Evolutionary conservation across 208 protist species (phyloP).

Genomic region (Acanthamoeba sp.): DNA sequence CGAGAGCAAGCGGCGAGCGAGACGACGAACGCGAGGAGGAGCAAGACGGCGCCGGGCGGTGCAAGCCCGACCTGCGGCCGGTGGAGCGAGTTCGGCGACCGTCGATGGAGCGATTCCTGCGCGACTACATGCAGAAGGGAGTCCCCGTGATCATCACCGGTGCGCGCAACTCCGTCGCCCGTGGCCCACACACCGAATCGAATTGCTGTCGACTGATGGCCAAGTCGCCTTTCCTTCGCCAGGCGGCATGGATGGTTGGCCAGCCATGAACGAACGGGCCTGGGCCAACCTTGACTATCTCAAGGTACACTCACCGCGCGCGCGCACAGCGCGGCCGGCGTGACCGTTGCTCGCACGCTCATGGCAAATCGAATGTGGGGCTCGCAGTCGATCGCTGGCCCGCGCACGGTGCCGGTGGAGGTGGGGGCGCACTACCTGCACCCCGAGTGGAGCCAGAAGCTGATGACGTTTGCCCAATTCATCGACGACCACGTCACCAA

Average conservation of each 20-base stretch:
- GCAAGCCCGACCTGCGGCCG: background rate
- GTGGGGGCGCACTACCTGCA: slow-evolving; percentile 63
- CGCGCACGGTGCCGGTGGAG: slow-evolving; percentile 63
- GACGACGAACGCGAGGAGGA: background rate
- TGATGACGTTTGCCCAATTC: slow-evolving; percentile 67
- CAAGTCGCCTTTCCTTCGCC: background rate
- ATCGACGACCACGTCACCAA: slow-evolving; percentile 34
- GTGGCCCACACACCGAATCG: background rate
- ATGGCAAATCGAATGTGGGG: background rate
- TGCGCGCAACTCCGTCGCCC: background rate
- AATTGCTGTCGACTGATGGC: background rate
- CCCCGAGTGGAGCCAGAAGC: slow-evolving; percentile 52
- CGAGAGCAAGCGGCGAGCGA: background rate
- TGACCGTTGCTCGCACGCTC: background rate
- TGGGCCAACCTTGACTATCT: slow-evolving; percentile 68
- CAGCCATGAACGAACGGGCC: slow-evolving; percentile 41
- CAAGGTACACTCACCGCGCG: slow-evolving; percentile 1
- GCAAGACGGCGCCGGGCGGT: background rate
- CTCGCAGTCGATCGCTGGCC: slow-evolving; percentile 12
- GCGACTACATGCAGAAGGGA: slow-evolving; percentile 32
- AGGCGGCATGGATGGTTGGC: slow-evolving; percentile 65
- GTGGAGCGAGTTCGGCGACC: slow-evolving; percentile 23
- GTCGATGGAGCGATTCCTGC: slow-evolving; percentile 45
- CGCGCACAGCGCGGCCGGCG: background rate
- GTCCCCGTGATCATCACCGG: slow-evolving; percentile 59